These are phyloP conservation scores for Coniochaeta sp. DNA, from an alignment of 2,329 filamentous ascomycete species.

Conservation along the genomic window DNA sequence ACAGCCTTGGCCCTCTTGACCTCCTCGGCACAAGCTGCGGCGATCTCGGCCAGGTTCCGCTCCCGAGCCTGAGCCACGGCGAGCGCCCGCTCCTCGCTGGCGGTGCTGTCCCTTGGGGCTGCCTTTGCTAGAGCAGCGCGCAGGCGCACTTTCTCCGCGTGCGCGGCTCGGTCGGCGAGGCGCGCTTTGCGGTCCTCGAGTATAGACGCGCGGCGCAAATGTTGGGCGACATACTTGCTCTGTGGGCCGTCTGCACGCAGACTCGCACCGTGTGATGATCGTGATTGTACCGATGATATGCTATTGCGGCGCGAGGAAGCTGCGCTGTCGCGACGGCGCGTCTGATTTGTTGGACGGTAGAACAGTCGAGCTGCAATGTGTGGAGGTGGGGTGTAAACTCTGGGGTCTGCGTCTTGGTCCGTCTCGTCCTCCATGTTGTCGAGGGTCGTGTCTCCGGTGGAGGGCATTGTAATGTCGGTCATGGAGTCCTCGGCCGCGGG, in stretches of 20 bases:
- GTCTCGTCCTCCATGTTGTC: slow-evolving; percentile 21
- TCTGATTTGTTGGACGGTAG: slow-evolving; percentile 55
- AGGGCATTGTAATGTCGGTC: slow-evolving; percentile 13
- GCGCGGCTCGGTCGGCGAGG: slow-evolving; percentile 71
- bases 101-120: slow-evolving; percentile 53
- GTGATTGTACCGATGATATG: slow-evolving; percentile 68
- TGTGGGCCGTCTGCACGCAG: slow-evolving; percentile 50
- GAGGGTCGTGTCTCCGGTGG: slow-evolving; percentile 17
- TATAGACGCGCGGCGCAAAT: slow-evolving; percentile 72
- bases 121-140: slow-evolving; percentile 70
- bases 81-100: slow-evolving; percentile 68
- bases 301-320: slow-evolving; percentile 75
- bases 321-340: slow-evolving; percentile 66
- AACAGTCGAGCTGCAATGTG: slow-evolving; percentile 69
- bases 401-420: slow-evolving; percentile 14
- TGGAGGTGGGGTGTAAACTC: slow-evolving; percentile 58
- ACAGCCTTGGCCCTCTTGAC: slow-evolving; percentile 76
- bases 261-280: slow-evolving; percentile 55
- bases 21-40: slow-evolving; percentile 74
- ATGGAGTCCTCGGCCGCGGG: slow-evolving; percentile 12
- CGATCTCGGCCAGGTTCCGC: slow-evolving; percentile 75
- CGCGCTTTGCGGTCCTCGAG: slow-evolving; percentile 74
- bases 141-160: slow-evolving; percentile 76
- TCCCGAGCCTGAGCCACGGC: slow-evolving; percentile 73
- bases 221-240: slow-evolving; percentile 72